Percentiles rank a stretch among this genome's conserved stretches.
phyloP scores from a whole-genome alignment of 2,329 filamentous ascomycete genomes.

The Curvularia sp. region DNA sequence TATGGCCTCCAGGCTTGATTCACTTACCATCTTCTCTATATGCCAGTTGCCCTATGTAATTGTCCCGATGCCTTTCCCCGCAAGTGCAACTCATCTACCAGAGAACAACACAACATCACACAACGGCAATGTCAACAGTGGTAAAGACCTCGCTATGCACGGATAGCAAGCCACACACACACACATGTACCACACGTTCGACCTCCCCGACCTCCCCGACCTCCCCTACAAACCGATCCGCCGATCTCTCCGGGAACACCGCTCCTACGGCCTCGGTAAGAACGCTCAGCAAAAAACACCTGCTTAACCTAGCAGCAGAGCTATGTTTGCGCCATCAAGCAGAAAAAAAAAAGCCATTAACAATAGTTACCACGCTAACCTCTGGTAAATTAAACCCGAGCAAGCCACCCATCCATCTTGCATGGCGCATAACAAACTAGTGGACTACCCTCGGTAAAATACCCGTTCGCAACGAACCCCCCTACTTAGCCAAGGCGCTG shows the following conservation, averaged over 20 bases:
- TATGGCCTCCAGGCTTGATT: not conserved
- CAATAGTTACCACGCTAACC: not conserved
- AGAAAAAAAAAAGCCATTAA: not conserved
- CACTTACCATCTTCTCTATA: not conserved
- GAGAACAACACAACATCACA: not conserved
- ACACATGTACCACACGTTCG: not conserved
- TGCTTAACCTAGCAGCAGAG: not conserved
- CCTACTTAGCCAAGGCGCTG: not conserved
- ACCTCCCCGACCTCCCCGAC: too few relatives aligned
- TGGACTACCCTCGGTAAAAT: not conserved
- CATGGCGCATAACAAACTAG: not conserved
- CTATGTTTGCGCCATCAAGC: not conserved
- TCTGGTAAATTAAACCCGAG: not conserved
- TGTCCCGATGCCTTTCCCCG: too few relatives aligned
- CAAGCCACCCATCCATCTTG: not conserved
- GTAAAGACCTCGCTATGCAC: not conserved
- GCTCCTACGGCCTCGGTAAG: not conserved
- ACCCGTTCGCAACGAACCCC: too few relatives aligned
- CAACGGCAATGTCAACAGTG: not conserved
- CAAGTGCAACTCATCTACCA: not conserved
- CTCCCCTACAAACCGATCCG: not conserved
- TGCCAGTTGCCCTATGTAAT: not conserved
- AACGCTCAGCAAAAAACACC: not conserved
- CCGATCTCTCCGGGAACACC: not conserved
- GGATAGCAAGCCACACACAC: not conserved